Evolutionary conservation across 495 filamentous ascomycete genomes (phyloP), one percentile per base, ranked within the genome.

Genomic region (Xylaria telfairii): DNA sequence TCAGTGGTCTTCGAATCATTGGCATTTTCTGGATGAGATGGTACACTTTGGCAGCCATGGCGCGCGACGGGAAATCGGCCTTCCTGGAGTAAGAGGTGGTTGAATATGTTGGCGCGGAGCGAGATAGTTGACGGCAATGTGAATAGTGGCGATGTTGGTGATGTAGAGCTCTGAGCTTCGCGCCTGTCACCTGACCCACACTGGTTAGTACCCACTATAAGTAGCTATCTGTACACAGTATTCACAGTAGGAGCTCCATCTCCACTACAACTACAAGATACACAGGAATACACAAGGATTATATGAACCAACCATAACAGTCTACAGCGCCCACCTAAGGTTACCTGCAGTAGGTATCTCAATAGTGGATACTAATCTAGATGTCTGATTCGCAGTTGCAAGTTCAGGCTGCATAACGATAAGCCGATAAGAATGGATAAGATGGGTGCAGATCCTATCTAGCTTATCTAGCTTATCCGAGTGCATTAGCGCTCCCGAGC

Each of bases 21-120:
- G 46, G 67, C 34, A 42, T 4, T 24, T 12, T 37, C 2, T 19
- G 39, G 42, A 28, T 21, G 19, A 47, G 15, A 39, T 46, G 9
- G 21, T 79, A 93, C 91, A 93, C 89, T 80, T 94, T 93, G 26
- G 89, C 88, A 32, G 90, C 84, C 90, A 91, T 91, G 67, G 44
- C 71, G 60, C 8, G 39, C 61, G 60, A 53, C 62, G 65, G 39
- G 59, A 53, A 61, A 28, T 21, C 44, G 26, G 7, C 44, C 8
- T 24, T 60, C 26, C 4, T 69, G 13, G 24, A 42, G 34, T 21
- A 57, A 44, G n/a, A 44, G 32, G 24, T 61, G 32, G 30, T 5
- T 12, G 28, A 15, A 37, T 39, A 37, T 37, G 24, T n/a, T 59
- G 30, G 30, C 15, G 53, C 28, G 19, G 30, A 34, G 30, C 13